Evolutionary conservation across 2,329 filamentous ascomycete species (phyloP), one percentile per base, ranked within the genome.

Genomic region (Chaetothyriales sp.): DNA sequence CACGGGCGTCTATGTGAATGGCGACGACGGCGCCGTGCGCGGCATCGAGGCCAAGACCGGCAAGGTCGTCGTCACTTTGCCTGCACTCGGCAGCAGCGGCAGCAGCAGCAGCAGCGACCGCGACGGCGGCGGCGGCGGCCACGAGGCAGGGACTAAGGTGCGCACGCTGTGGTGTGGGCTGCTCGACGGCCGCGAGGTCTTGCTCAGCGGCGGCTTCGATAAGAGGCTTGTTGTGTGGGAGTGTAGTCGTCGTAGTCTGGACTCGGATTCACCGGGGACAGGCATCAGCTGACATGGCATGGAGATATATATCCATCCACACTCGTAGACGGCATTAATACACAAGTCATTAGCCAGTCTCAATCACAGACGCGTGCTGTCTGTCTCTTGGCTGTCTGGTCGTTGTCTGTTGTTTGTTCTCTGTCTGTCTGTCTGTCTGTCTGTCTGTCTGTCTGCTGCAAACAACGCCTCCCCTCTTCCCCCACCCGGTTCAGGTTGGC

Each of bases 181-280:
- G 51, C 65, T 78, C 15, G 56, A 58, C 49, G 55, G 62, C 28
- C 56, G 37, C 58, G 57, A 58, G 69, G 72, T 74, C 64, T 60
- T 83, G 50, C 69, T 83, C 28, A 81, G 77, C 65, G 80, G 80
- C 20, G 81, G 79, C 1, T 83, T 83, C 64, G 80, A 83, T 66
- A 78, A 78, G 60, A 74, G 67, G 55, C 64, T 83, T 54, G 71
- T 82, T 55, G 63, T 82, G 33, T 83, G 80, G 80, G 70, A 65
- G 46, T 40, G 33, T 40, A 15, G 33, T 40, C 1, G 15, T 15
- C 3, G 22, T 6, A 25, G 22, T 25, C 6, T 25, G 22, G 6
- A 6, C 6, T 25, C 22, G 6, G 6, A 25, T 6, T 25, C 22
- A 25, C 22, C 6, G 6, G 22, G 22, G 22, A 25, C 22, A 25